Conservation (phyloP, 768 basidiomycete genomes). For the Gelatoporia subvermispora region DNA sequence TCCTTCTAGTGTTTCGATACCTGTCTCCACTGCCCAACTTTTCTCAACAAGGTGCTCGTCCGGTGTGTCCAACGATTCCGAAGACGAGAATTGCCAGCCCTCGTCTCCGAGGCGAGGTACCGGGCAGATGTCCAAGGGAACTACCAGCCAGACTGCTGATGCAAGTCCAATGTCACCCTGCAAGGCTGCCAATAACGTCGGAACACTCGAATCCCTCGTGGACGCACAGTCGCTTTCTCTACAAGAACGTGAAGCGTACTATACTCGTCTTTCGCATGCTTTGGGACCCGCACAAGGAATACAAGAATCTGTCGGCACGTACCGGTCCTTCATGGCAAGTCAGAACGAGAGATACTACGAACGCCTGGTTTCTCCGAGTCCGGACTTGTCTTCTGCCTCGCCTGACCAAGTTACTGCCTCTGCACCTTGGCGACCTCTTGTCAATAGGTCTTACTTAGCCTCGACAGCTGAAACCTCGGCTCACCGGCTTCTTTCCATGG, state of each 20-base stretch:
- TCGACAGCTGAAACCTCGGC: not conserved
- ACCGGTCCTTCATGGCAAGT: constrained; percentile 47
- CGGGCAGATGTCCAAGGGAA: not conserved
- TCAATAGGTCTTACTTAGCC: not conserved
- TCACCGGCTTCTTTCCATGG: not conserved
- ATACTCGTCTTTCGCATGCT: constrained; percentile 44
- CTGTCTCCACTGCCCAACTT: not conserved
- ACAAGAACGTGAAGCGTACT: constrained; percentile 46
- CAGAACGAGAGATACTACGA: constrained; percentile 45
- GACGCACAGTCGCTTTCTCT: constrained; percentile 32
- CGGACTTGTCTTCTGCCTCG: too few species aligned
- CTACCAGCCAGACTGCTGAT: not conserved
- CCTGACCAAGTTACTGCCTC: not conserved
- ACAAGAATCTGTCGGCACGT: constrained; percentile 48
- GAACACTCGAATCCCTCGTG: constrained; percentile 20
- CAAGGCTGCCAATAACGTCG: not conserved
- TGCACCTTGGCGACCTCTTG: not conserved
- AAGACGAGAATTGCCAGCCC: not conserved
- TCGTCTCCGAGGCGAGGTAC: too few species aligned
- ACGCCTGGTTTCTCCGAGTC: constrained; percentile 25
- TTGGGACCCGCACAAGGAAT: constrained; percentile 43
- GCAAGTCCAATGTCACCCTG: not conserved
- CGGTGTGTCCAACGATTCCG: not conserved
- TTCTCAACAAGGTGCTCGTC: not conserved
- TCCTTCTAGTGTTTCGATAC: not conserved